phyloP scores from a whole-genome alignment of 192 early-diverging fungal species.

The Rhizophagus prolifer region DNA sequence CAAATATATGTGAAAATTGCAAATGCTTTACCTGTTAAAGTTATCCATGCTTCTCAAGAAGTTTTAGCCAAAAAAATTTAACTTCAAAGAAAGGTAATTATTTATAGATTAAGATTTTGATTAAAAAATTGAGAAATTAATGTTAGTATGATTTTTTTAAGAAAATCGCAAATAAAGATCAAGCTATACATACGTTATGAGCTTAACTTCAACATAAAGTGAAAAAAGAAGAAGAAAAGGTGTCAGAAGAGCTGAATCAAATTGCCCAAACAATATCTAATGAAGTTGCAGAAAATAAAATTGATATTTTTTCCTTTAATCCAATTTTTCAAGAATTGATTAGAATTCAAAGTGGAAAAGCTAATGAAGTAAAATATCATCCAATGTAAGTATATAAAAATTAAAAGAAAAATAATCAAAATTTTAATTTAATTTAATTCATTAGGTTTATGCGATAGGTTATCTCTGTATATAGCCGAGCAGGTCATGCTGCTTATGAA shows the following conservation, averaged over 20 bases:
- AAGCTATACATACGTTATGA: neutral
- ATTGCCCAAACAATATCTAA: neutral
- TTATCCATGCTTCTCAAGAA: too few species aligned
- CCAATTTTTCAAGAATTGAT: neutral
- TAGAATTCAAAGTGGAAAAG: neutral
- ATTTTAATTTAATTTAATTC: too few species aligned
- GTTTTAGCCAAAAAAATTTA: too few species aligned
- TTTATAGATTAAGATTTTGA: too few species aligned
- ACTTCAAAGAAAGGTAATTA: too few species aligned
- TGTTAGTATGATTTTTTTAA: neutral
- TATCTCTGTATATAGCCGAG: neutral
- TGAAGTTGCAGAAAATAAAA: neutral
- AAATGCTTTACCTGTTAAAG: too few species aligned
- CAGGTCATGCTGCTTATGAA: neutral
- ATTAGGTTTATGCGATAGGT: neutral
- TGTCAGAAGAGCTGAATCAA: neutral
- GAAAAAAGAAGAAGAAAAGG: neutral
- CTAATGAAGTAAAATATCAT: neutral
- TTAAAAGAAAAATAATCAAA: too few species aligned
- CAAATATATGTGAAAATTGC: too few species aligned
- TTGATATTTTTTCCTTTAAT: neutral
- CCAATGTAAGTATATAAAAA: neutral
- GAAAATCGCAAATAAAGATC: neutral
- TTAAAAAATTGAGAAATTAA: too few species aligned
- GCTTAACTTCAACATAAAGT: neutral